These are phyloP conservation scores for Thyridium curvatum DNA, from an alignment of 2,329 filamentous ascomycete species.

Conservation along the genomic window DNA sequence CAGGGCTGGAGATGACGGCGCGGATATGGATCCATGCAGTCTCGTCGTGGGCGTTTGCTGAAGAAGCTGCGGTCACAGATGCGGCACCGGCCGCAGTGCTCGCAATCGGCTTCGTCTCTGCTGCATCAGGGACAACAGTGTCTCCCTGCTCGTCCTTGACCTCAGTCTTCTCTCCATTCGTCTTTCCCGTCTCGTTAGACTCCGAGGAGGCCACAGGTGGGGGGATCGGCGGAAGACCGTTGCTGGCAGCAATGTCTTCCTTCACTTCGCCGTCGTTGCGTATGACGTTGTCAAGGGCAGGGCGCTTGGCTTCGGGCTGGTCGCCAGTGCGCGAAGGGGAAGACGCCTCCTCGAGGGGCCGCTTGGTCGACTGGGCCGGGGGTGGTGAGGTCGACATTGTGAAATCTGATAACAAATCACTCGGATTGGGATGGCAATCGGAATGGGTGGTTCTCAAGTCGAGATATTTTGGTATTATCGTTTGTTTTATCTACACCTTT, in stretches of 20 bases:
- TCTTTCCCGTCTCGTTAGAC: constrained; percentile 42
- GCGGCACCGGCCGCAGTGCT: constrained; percentile 30
- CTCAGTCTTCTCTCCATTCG: constrained; percentile 44
- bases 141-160: constrained; percentile 58
- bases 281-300: constrained; percentile 85
- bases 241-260: constrained; percentile 29
- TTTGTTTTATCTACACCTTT: constrained; percentile 70
- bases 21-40: constrained; percentile 95
- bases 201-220: constrained; percentile 32
- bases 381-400: constrained; percentile 69
- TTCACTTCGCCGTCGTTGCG: constrained; percentile 59
- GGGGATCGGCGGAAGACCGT: constrained; percentile 19
- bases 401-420: constrained; percentile 26
- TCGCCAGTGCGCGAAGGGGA: constrained; percentile 88
- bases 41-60: constrained; percentile 69
- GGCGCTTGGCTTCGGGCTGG: constrained; percentile 94
- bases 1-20: constrained; percentile 93
- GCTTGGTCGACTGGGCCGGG: constrained; percentile 71
- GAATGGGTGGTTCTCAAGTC: constrained; percentile 6
- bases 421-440: constrained; percentile 10
- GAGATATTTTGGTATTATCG: constrained; percentile 23
- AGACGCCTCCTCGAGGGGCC: constrained; percentile 92
- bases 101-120: constrained; percentile 44
- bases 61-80: constrained; percentile 32
- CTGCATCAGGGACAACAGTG: constrained; percentile 60